Evolutionary conservation across 306 rosid species (phyloP).

Genomic region (Sindora glabra): DNA sequence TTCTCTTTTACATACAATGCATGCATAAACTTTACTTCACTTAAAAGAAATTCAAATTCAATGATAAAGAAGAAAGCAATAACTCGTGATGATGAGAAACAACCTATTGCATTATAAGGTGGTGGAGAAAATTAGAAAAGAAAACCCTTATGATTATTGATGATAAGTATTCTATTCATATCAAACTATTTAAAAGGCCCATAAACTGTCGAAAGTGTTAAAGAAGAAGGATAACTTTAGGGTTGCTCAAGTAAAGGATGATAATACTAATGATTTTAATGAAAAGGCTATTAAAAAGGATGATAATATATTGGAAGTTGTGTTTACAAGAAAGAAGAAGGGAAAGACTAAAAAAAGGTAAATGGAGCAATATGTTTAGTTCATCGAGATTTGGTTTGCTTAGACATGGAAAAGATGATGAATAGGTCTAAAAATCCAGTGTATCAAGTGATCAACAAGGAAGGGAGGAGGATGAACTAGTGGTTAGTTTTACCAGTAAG

Average conservation of each 20-base stretch:
- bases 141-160: too few relatives aligned
- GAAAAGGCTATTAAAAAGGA: conserved; percentile 39
- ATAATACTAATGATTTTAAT: conserved; percentile 29
- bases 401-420: conserved; percentile 39
- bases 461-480: conserved; percentile 37
- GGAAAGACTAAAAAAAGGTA: conserved; percentile 71
- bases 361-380: conserved; percentile 37
- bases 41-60: too few relatives aligned
- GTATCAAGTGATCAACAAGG: conserved; percentile 15
- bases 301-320: conserved; percentile 42
- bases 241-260: conserved; percentile 27
- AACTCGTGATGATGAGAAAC: too few relatives aligned
- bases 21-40: too few relatives aligned
- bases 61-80: too few relatives aligned
- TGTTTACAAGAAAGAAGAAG: conserved; percentile 67
- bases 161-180: too few relatives aligned
- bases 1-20: too few relatives aligned
- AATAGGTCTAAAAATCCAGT: conserved; percentile 31
- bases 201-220: conserved; percentile 52
- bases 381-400: conserved; percentile 61
- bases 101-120: too few relatives aligned
- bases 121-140: too few relatives aligned
- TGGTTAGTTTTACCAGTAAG: conserved; percentile 49
- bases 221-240: conserved; percentile 81
- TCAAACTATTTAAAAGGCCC: too few relatives aligned